Evolutionary conservation across 1,284 basidiomycete genomes (phyloP).

Genomic region (Ganoderma lingzhi): DNA sequence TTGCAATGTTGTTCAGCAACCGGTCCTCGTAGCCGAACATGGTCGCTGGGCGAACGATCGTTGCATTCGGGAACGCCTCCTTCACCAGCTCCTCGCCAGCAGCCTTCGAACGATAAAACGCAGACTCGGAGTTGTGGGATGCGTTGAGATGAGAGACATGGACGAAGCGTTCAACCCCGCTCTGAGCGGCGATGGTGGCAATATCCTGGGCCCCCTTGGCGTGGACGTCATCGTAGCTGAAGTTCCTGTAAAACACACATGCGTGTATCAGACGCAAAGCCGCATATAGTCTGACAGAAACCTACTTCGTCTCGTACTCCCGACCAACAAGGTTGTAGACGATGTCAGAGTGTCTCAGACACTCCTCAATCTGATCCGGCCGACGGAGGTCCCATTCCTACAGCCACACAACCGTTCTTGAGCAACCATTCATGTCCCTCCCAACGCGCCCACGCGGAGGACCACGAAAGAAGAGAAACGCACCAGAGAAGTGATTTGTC

Average conservation of each 20-base stretch:
- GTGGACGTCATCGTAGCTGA: constrained; percentile 88
- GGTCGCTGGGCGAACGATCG: constrained; percentile 86
- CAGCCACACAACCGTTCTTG: background rate
- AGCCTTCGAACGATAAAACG: constrained; percentile 91
- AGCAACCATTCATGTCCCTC: constrained; percentile 9
- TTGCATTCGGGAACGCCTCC: constrained; percentile 87
- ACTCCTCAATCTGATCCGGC: constrained; percentile 92
- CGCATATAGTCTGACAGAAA: constrained; percentile 18
- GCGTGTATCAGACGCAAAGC: background rate
- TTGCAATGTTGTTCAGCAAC: constrained; percentile 91
- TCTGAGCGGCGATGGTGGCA: constrained; percentile 81
- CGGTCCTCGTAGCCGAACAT: constrained; percentile 97
- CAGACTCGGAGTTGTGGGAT: constrained; percentile 78
- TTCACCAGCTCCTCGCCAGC: constrained; percentile 92
- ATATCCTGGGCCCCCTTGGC: constrained; percentile 83
- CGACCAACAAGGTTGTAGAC: constrained; percentile 95
- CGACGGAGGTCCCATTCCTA: constrained; percentile 96
- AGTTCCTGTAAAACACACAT: constrained; percentile 37
- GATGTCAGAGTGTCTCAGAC: constrained; percentile 94
- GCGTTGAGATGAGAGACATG: constrained; percentile 98
- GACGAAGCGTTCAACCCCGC: constrained; percentile 87
- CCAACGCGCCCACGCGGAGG: constrained; percentile 10
- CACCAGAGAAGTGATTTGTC: constrained; percentile 95
- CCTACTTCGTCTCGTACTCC: constrained; percentile 81
- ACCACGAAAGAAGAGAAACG: constrained; percentile 35